phyloP scores from a whole-genome alignment of 345 rosid genomes.

The Euphorbia pulcherrima region DNA sequence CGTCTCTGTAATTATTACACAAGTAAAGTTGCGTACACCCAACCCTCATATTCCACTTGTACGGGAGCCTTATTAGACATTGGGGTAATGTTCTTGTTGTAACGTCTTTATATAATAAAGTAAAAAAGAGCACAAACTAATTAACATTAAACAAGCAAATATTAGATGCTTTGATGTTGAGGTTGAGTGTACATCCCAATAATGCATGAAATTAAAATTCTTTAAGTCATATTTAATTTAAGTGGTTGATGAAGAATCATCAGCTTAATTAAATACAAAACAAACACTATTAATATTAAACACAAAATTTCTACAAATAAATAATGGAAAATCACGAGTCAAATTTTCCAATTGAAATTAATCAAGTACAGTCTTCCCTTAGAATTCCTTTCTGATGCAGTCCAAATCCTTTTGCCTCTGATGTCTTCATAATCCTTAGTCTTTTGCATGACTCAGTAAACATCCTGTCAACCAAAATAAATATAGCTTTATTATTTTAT shows the following conservation, averaged over 20 bases:
- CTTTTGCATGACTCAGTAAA: conserved; percentile 70
- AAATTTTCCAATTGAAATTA: conserved; percentile 4
- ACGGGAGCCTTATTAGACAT: too few species aligned
- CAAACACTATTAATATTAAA: conserved; percentile 15
- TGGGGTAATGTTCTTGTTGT: too few species aligned
- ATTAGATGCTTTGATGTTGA: not conserved
- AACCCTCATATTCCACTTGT: too few species aligned
- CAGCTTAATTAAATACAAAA: conserved; percentile 18
- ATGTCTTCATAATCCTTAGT: conserved; percentile 55
- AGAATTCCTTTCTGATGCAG: conserved; percentile 5
- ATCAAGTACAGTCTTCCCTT: conserved; percentile 6
- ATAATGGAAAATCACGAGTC: conserved; percentile 10
- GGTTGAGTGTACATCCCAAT: not conserved
- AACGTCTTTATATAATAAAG: too few species aligned
- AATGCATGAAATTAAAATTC: not conserved
- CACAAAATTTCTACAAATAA: conserved; percentile 15
- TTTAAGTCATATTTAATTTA: conserved; percentile 8
- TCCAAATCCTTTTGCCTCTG: conserved; percentile 34
- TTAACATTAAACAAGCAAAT: not conserved
- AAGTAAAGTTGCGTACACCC: too few species aligned
- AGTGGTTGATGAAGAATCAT: conserved; percentile 15
- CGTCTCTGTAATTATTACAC: too few species aligned
- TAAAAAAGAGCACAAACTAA: not conserved
- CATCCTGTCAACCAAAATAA: conserved; percentile 39
- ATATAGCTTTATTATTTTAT: not conserved